Conservation (phyloP, 225 moss, liverwort and hornwort genomes). For the Marchantia polymorpha region DNA sequence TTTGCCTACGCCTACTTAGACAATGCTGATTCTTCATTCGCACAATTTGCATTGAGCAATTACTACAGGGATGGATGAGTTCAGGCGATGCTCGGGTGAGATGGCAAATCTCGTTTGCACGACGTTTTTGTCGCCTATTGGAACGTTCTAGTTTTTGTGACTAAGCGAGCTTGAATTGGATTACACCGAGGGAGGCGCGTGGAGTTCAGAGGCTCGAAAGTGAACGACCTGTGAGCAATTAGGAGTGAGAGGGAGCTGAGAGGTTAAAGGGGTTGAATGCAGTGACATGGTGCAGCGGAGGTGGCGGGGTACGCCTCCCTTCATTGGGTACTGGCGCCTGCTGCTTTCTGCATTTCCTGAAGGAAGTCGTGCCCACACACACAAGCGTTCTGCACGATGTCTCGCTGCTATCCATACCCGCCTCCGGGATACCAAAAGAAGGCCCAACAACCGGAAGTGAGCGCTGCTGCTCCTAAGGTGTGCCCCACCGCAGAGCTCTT, state of each 20-base stretch:
- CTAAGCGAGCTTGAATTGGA: background rate
- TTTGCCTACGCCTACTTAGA: too few species aligned
- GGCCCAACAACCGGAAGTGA: constrained; percentile 79
- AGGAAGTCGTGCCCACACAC: constrained; percentile 54
- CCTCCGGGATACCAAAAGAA: constrained; percentile 99
- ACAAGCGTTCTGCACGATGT: constrained; percentile 76
- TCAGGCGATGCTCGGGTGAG: constrained; percentile 13
- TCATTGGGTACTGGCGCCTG: constrained; percentile 93
- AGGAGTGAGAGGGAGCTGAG: constrained; percentile 36
- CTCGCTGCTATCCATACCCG: constrained; percentile 99
- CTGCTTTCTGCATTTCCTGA: constrained; percentile 50
- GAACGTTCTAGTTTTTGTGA: constrained; percentile 14
- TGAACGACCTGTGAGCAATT: constrained; percentile 6
- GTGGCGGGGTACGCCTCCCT: constrained; percentile 99
- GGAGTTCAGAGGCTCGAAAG: background rate
- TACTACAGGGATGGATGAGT: background rate
- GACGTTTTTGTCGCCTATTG: constrained; percentile 27
- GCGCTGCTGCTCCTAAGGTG: constrained; percentile 74
- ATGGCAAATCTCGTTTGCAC: constrained; percentile 22
- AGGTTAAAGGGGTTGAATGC: constrained; percentile 82
- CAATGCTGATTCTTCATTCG: background rate
- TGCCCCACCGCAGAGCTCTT: constrained; percentile 10
- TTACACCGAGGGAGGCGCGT: background rate
- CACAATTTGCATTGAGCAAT: constrained; percentile 3
- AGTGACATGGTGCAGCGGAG: constrained; percentile 99